Conservation (phyloP, 768 basidiomycete species). For the Hericium rajendrae region DNA sequence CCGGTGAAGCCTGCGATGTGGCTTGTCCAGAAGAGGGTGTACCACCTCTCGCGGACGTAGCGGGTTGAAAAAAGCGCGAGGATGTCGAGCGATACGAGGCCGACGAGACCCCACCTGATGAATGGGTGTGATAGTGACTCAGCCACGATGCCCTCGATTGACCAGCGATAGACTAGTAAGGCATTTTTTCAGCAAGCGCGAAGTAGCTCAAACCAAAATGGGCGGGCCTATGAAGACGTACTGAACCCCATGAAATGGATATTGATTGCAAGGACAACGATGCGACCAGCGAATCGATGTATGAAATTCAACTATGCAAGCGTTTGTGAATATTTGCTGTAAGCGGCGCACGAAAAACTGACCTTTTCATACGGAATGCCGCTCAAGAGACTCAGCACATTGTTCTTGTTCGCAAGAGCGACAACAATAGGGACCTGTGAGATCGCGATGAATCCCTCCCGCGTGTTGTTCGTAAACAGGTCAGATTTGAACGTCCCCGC, state of each 20-base stretch:
- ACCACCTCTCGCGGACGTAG: conserved; percentile 31
- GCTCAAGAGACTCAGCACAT: conserved; percentile 28
- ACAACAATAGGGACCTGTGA: conserved; percentile 38
- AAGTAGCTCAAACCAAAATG: too few species aligned
- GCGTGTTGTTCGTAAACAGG: conserved; percentile 24
- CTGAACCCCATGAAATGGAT: conserved; percentile 34
- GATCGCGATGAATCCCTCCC: conserved; percentile 28
- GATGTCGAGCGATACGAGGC: conserved; percentile 25
- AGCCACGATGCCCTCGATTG: background rate
- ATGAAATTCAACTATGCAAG: conserved; percentile 36
- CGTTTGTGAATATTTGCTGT: background rate
- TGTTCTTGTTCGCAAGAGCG: conserved; percentile 41
- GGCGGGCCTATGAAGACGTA: conserved; percentile 11
- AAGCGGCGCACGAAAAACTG: background rate
- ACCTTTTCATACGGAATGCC: conserved; percentile 42
- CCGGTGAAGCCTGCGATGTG: conserved; percentile 34
- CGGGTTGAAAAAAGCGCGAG: conserved; percentile 32
- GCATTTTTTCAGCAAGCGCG: background rate
- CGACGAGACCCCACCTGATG: conserved; percentile 22
- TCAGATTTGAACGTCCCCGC: conserved; percentile 26
- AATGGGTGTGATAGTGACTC: background rate
- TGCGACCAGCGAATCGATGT: conserved; percentile 41
- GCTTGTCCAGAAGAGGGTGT: conserved; percentile 32
- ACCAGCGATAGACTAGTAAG: conserved; percentile 10
- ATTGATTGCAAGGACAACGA: conserved; percentile 31